Conservation (phyloP, 495 filamentous ascomycete genomes). For the Neurospora africana region DNA sequence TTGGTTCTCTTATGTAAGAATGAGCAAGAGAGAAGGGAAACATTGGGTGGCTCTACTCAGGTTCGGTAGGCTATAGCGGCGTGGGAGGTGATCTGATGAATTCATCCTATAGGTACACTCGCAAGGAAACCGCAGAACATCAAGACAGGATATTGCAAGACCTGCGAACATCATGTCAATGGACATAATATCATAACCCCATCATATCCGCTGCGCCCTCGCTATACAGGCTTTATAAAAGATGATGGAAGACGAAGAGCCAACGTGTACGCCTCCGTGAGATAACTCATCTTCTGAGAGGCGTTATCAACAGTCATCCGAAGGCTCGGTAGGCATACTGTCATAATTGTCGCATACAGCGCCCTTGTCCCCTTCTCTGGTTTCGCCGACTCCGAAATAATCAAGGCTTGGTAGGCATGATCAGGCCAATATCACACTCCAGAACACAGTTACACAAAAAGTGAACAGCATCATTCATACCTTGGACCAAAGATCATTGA, state of each 20-base stretch:
- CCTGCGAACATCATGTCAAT: neutral
- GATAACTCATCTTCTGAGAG: neutral
- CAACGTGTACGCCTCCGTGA: neutral
- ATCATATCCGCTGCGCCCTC: neutral
- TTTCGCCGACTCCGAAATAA: neutral
- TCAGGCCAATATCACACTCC: neutral
- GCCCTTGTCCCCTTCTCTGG: neutral
- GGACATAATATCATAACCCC: neutral
- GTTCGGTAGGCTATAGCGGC: neutral
- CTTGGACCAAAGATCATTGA: neutral
- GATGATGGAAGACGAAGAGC: neutral
- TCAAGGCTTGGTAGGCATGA: neutral
- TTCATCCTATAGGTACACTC: neutral
- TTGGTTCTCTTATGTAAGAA: neutral
- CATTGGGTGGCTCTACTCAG: neutral
- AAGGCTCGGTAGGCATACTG: neutral
- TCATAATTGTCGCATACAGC: neutral
- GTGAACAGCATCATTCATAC: neutral
- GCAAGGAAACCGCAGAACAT: neutral
- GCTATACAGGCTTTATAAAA: neutral
- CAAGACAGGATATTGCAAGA: neutral
- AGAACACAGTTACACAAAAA: neutral
- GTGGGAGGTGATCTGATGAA: neutral
- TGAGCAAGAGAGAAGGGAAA: neutral
- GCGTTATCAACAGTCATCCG: neutral